A percentile compares a stretch with the other conserved stretches of the same genome.
Evolutionary conservation across 1,284 basidiomycete species (phyloP).

Genomic region (Malassezia globosa): DNA sequence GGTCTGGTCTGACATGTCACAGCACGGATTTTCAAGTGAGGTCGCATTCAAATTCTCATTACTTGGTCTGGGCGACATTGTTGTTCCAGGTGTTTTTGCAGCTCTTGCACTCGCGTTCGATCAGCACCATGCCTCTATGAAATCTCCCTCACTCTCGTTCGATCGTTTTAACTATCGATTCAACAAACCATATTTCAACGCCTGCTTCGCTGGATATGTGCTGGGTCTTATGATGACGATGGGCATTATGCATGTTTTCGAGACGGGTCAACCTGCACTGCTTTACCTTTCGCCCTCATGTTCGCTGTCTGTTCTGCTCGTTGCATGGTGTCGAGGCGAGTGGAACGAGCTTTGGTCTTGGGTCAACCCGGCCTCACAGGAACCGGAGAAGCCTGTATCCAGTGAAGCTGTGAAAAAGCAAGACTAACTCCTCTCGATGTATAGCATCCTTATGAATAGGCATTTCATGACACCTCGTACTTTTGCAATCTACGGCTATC

Average conservation of each 20-base stretch:
- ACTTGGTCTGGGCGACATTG: conserved; percentile 84
- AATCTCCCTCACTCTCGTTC: conserved; percentile 23
- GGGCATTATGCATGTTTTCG: conserved; percentile 71
- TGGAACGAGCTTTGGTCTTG: conserved; percentile 35
- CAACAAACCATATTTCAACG: conserved; percentile 66
- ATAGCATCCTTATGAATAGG: neutral
- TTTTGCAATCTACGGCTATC: too few relatives aligned
- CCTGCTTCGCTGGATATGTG: conserved; percentile 65
- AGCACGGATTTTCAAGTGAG: neutral
- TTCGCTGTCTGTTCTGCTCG: conserved; percentile 49
- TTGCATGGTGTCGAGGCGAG: conserved; percentile 47
- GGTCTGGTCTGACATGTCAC: conserved; percentile 14
- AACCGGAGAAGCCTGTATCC: neutral
- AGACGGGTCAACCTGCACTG: conserved; percentile 76
- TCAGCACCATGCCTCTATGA: conserved; percentile 52
- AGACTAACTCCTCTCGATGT: neutral
- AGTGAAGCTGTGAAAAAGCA: neutral
- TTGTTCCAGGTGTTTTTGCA: conserved; percentile 78
- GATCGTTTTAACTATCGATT: conserved; percentile 48
- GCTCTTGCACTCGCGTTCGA: conserved; percentile 82
- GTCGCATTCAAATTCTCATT: conserved; percentile 54
- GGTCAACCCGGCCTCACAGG: conserved; percentile 18
- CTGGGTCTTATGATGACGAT: conserved; percentile 68
- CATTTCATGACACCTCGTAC: too few relatives aligned
- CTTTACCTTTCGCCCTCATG: conserved; percentile 64